Conservation (phyloP, 2,329 filamentous ascomycete species). For the Phaeoacremonium minimum region DNA sequence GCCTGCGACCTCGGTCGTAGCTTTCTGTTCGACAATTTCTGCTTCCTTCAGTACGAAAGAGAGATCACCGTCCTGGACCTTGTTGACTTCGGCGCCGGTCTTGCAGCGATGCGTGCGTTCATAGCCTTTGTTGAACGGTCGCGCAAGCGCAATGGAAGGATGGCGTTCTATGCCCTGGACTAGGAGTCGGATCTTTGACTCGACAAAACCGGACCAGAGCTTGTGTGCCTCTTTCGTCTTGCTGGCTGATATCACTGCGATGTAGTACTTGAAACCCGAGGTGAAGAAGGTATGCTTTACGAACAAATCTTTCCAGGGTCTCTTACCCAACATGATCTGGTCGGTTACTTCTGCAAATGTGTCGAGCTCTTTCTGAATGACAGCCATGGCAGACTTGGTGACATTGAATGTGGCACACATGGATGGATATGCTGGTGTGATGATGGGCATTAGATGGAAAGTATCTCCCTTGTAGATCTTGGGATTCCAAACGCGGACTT, state of each 20-base stretch:
- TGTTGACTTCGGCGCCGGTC: constrained; percentile 36
- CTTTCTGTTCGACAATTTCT: constrained; percentile 22
- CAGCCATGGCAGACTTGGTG: constrained; percentile 75
- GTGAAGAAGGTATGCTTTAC: constrained; percentile 92
- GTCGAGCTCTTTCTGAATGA: constrained; percentile 79
- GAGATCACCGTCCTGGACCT: constrained; percentile 51
- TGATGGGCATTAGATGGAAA: constrained; percentile 94
- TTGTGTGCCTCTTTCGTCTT: constrained; percentile 80
- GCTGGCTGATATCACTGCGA: constrained; percentile 80
- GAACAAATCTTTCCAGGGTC: constrained; percentile 84
- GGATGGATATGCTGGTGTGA: constrained; percentile 93
- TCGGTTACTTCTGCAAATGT: constrained; percentile 74
- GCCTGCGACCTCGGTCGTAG: constrained; percentile 46
- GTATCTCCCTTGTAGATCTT: constrained; percentile 77
- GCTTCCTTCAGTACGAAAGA: constrained; percentile 35
- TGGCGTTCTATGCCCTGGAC: constrained; percentile 81
- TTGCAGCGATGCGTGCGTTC: constrained; percentile 74
- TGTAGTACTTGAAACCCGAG: constrained; percentile 88
- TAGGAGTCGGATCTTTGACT: constrained; percentile 86
- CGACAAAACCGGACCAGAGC: constrained; percentile 85
- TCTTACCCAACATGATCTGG: constrained; percentile 72
- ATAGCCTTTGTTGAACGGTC: constrained; percentile 90
- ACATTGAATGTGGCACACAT: constrained; percentile 98
- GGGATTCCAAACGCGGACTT: constrained; percentile 91
- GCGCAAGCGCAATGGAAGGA: constrained; percentile 73